phyloP scores from a whole-genome alignment of 768 basidiomycete genomes.

The Mycena galericulata region DNA sequence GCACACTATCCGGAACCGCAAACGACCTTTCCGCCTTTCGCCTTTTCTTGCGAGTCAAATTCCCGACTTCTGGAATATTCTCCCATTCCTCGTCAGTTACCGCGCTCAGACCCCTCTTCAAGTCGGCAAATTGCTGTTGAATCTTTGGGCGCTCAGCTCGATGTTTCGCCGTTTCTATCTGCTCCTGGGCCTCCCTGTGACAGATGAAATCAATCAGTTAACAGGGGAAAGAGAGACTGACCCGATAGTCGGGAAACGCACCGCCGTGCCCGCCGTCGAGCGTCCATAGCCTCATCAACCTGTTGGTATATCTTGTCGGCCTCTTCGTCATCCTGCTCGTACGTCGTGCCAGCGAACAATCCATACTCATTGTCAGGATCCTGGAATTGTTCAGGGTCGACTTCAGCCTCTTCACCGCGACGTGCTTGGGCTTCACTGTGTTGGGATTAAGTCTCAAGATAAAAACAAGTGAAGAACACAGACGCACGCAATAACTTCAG shows the following conservation, averaged over 20 bases:
- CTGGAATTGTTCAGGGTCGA: constrained; percentile 92
- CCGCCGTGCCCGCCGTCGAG: constrained; percentile 83
- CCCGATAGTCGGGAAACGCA: constrained; percentile 55
- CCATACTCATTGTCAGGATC: constrained; percentile 99
- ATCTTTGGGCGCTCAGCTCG: constrained; percentile 94
- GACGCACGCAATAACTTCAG: constrained; percentile 88
- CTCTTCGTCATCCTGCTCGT: constrained; percentile 98
- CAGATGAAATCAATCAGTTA: constrained; percentile 39
- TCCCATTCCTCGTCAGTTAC: constrained; percentile 97
- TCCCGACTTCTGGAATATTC: constrained; percentile 94
- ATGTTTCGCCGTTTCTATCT: constrained; percentile 77
- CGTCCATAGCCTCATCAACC: constrained; percentile 94
- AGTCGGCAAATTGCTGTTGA: constrained; percentile 94
- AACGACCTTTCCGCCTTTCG: constrained; percentile 87
- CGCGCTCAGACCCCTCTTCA: constrained; percentile 88
- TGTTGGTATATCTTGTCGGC: constrained; percentile 94
- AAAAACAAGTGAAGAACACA: not conserved
- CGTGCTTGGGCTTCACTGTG: constrained; percentile 87
- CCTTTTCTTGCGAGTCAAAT: constrained; percentile 92
- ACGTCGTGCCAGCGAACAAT: constrained; percentile 94
- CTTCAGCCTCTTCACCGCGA: constrained; percentile 89
- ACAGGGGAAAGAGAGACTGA: constrained; percentile 51
- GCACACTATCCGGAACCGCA: constrained; percentile 93
- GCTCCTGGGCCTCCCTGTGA: constrained; percentile 50
- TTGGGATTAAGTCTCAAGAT: not conserved